phyloP scores from a whole-genome alignment of 2,329 filamentous ascomycete species.

The Rasamsonia emersonii region DNA sequence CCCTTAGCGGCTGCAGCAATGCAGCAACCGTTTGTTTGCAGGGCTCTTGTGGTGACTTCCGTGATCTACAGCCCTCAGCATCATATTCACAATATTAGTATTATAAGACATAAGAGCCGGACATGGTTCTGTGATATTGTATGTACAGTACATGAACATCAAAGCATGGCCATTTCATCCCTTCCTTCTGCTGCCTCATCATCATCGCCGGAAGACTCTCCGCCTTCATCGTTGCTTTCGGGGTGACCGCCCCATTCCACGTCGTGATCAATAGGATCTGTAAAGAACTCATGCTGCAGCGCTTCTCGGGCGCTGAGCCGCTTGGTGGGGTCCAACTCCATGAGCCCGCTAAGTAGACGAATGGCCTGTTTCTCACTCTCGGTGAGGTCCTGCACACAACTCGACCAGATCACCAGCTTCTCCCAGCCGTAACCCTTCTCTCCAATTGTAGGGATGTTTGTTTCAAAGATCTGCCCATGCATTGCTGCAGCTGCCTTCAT shows the following conservation, averaged over 20 bases:
- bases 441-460: slow-evolving; percentile 82
- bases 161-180: slow-evolving; percentile 33
- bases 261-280: slow-evolving; percentile 30
- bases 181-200: slow-evolving; percentile 19
- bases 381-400: slow-evolving; percentile 57
- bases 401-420: slow-evolving; percentile 94
- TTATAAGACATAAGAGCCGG: too few species aligned
- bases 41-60: too few species aligned
- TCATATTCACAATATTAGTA: too few species aligned
- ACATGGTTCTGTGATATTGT: too few species aligned
- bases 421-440: slow-evolving; percentile 78
- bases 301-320: slow-evolving; percentile 36
- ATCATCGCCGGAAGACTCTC: slow-evolving; percentile 22
- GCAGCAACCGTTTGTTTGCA: too few species aligned
- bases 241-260: slow-evolving; percentile 32
- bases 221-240: slow-evolving; percentile 19
- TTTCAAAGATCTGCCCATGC: slow-evolving; percentile 88
- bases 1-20: too few species aligned
- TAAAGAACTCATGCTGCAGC: slow-evolving; percentile 38
- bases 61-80: too few species aligned
- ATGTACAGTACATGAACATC: slow-evolving; percentile 6
- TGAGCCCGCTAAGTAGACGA: slow-evolving; percentile 32
- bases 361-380: slow-evolving; percentile 39
- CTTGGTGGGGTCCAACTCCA: slow-evolving; percentile 37
- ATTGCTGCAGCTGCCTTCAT: slow-evolving; percentile 78